Evolutionary conservation across 805 yeast species (phyloP).

Genomic region (Nakazawaea peltata): DNA sequence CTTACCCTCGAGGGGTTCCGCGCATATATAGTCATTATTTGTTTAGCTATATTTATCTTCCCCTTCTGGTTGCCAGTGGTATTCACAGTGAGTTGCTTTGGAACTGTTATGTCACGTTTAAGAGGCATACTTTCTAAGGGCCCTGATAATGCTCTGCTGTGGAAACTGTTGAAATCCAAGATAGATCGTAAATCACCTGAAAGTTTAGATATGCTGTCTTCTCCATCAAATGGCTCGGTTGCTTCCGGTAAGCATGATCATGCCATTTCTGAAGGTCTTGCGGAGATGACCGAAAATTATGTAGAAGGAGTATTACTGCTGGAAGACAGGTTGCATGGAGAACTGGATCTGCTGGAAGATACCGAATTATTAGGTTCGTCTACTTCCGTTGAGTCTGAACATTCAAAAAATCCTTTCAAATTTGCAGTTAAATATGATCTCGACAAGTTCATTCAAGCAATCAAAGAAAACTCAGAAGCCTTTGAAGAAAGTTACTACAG

Average conservation of each 20-base stretch:
- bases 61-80: slow-evolving; percentile 48
- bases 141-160: too few species aligned
- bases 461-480: slow-evolving; percentile 1
- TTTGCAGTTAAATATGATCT: slow-evolving; percentile 2
- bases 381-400: background rate
- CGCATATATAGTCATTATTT: slow-evolving; percentile 15
- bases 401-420: background rate
- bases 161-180: too few species aligned
- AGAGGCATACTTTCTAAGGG: too few species aligned
- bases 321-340: slow-evolving; percentile 3
- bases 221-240: slow-evolving; percentile 3
- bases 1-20: background rate
- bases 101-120: slow-evolving; percentile 7
- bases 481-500: slow-evolving; percentile 2
- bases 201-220: background rate
- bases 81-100: slow-evolving; percentile 20
- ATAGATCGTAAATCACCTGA: background rate
- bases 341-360: too few species aligned
- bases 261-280: slow-evolving; percentile 9
- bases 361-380: too few species aligned
- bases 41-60: slow-evolving; percentile 18
- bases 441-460: background rate
- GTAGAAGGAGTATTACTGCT: slow-evolving; percentile 9
- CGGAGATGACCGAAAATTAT: slow-evolving; percentile 12
- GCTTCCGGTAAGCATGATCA: slow-evolving; percentile 5